Conservation (phyloP, 306 rosid genomes). For the Clitoria ternatea region DNA sequence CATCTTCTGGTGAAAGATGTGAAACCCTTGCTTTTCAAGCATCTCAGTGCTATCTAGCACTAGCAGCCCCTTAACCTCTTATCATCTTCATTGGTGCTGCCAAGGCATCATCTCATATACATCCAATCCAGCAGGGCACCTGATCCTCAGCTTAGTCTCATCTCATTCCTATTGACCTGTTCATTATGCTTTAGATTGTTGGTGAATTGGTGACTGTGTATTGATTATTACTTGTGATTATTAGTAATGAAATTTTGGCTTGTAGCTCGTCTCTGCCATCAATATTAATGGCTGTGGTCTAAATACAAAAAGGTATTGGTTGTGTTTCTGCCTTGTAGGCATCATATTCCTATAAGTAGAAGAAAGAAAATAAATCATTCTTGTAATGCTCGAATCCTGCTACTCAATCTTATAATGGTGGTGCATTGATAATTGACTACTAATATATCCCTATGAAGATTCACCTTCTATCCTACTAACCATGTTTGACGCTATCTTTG, state of each 20-base stretch:
- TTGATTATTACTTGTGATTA: neutral
- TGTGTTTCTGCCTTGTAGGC: neutral
- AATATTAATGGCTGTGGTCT: neutral
- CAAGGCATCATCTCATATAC: neutral
- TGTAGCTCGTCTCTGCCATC: neutral
- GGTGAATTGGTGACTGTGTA: neutral
- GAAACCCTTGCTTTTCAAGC: neutral
- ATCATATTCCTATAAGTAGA: neutral
- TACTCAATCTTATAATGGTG: neutral
- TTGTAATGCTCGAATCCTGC: neutral
- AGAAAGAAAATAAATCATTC: neutral
- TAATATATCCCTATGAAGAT: neutral
- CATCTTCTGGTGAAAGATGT: neutral
- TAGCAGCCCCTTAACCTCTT: neutral
- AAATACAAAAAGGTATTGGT: neutral
- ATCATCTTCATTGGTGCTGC: neutral
- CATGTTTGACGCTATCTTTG: constrained; percentile 8
- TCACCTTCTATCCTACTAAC: neutral
- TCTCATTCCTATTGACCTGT: neutral
- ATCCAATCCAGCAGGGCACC: neutral
- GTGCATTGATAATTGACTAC: neutral
- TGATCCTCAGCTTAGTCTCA: neutral
- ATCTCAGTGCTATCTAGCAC: neutral
- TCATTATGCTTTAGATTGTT: neutral
- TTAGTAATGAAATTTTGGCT: neutral